A percentile compares a stretch with the other conserved stretches of the same genome.
phyloP scores from a whole-genome alignment of 2,329 filamentous ascomycete genomes.

The Epichloe elymi region DNA sequence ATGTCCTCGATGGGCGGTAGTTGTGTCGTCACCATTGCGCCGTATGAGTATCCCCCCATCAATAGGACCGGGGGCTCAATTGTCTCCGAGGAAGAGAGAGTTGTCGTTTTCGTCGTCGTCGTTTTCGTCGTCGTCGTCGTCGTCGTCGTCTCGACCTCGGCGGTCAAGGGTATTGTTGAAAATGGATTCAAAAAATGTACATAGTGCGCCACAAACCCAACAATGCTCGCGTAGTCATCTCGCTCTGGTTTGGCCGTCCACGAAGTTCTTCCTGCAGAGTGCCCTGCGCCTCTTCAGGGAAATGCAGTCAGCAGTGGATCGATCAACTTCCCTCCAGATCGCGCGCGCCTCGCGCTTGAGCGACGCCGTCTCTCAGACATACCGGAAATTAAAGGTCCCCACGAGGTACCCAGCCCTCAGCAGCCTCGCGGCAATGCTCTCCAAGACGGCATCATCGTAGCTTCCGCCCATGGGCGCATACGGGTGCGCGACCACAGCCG shows the following conservation, averaged over 20 bases:
- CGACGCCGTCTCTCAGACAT: slow-evolving; percentile 9
- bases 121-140: neutral
- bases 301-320: neutral
- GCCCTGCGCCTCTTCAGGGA: slow-evolving; percentile 53
- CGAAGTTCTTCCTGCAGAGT: slow-evolving; percentile 64
- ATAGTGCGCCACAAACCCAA: slow-evolving; percentile 70
- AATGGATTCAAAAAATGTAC: slow-evolving; percentile 43
- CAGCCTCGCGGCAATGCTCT: slow-evolving; percentile 49
- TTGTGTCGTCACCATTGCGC: slow-evolving; percentile 65
- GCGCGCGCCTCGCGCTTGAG: neutral
- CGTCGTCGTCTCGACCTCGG: neutral
- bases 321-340: neutral
- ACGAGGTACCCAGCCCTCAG: slow-evolving; percentile 62
- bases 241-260: slow-evolving; percentile 78
- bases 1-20: slow-evolving; percentile 52
- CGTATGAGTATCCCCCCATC: slow-evolving; percentile 86
- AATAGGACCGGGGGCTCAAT: slow-evolving; percentile 30
- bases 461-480: slow-evolving; percentile 79
- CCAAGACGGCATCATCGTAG: slow-evolving; percentile 71
- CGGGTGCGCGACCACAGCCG: slow-evolving; percentile 69
- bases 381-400: slow-evolving; percentile 88
- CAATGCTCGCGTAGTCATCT: slow-evolving; percentile 69
- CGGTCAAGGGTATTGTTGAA: neutral
- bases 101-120: neutral
- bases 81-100: neutral